phyloP scores from a whole-genome alignment of 164 flowering plant genomes.

The Macadamia tetraphylla region DNA sequence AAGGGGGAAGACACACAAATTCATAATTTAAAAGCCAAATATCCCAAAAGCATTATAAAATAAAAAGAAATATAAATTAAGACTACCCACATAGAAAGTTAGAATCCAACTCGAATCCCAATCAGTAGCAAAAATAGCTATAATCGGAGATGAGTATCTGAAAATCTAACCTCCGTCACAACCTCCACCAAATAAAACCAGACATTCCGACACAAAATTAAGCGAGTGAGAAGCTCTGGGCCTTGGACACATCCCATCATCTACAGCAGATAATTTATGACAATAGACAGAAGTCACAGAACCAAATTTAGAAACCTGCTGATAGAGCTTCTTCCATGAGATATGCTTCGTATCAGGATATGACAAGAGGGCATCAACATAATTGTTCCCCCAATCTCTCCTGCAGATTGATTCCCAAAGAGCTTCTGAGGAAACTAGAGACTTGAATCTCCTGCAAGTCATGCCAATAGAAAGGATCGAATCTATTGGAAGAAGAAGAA shows the following conservation, averaged over 20 bases:
- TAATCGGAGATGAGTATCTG: conserved; percentile 4
- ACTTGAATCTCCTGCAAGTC: conserved; percentile 64
- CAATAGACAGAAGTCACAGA: conserved; percentile 55
- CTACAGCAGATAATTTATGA: conserved; percentile 30
- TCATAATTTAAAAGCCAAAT: not conserved
- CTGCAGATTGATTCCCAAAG: conserved; percentile 77
- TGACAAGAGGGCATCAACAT: conserved; percentile 49
- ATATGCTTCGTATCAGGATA: conserved; percentile 12
- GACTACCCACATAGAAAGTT: not conserved
- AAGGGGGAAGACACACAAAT: not conserved
- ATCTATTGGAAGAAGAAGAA: conserved; percentile 68
- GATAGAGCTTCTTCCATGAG: conserved; percentile 64
- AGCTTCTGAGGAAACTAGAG: conserved; percentile 47
- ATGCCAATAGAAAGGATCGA: conserved; percentile 66
- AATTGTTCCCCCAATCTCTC: conserved; percentile 61
- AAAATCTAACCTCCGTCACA: conserved; percentile 75
- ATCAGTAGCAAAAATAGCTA: conserved; percentile 3
- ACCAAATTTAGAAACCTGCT: conserved; percentile 44
- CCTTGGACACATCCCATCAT: conserved; percentile 27
- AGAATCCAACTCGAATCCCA: not conserved
- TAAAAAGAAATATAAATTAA: not conserved
- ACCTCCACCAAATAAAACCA: conserved; percentile 95
- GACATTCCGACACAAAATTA: conserved; percentile 65
- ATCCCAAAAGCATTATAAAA: not conserved
- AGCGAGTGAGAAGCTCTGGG: conserved; percentile 92